Conservation (phyloP, 257 asterid species). For the Hygrophila difformis region DNA sequence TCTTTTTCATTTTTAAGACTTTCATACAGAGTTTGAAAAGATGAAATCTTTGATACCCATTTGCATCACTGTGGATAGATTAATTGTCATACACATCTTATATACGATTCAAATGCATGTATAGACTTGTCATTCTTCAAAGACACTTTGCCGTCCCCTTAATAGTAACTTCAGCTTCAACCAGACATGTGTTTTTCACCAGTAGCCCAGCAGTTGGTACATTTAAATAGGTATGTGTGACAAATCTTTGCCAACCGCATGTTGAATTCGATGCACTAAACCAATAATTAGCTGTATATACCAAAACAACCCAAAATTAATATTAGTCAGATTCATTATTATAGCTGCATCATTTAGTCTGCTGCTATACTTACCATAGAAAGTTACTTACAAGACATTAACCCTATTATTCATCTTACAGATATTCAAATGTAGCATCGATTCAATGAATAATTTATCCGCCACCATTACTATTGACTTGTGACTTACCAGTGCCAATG, state of each 20-base stretch:
- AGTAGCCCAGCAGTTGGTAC: slow-evolving; percentile 23
- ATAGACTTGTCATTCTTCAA: slow-evolving; percentile 18
- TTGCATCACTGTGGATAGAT: too few relatives aligned
- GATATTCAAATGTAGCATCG: not conserved
- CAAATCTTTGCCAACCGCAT: slow-evolving; percentile 58
- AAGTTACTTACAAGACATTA: too few relatives aligned
- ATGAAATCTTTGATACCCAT: too few relatives aligned
- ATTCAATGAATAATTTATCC: not conserved
- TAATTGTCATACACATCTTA: too few relatives aligned
- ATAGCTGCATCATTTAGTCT: not conserved
- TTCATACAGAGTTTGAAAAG: too few relatives aligned
- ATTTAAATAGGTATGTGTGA: slow-evolving; percentile 32
- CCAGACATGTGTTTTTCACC: slow-evolving; percentile 33
- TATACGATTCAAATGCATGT: too few relatives aligned
- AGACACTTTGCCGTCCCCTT: slow-evolving; percentile 39
- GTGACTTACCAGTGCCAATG: slow-evolving; percentile 50
- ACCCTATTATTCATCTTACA: too few relatives aligned
- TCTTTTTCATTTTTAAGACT: too few relatives aligned
- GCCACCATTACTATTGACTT: too few relatives aligned
- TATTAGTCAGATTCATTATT: not conserved
- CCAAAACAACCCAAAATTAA: not conserved
- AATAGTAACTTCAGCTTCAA: slow-evolving; percentile 53
- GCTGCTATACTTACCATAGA: too few relatives aligned
- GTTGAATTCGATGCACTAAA: slow-evolving; percentile 32
- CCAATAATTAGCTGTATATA: slow-evolving; percentile 57